Conservation (phyloP, 345 rosid genomes). For the Orychophragmus violaceus region DNA sequence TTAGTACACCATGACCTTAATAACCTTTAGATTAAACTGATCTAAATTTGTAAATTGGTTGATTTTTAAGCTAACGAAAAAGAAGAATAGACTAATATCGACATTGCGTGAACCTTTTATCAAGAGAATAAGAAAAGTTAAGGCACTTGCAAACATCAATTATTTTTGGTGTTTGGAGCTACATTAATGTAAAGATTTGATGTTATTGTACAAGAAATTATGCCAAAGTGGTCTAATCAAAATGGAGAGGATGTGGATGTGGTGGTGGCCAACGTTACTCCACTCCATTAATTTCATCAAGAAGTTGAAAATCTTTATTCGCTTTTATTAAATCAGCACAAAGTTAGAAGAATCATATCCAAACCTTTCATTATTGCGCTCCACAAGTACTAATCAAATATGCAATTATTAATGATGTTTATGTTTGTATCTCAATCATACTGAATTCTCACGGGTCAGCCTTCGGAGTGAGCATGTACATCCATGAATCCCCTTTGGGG, state of each 20-base stretch:
- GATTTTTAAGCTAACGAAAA: neutral
- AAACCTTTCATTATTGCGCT: constrained; percentile 23
- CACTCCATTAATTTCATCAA: constrained; percentile 26
- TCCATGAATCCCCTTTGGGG: too few species aligned
- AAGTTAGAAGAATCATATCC: constrained; percentile 19
- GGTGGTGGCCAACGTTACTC: constrained; percentile 27
- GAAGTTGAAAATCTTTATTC: constrained; percentile 7
- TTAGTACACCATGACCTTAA: too few species aligned
- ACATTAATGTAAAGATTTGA: neutral
- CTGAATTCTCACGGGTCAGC: neutral
- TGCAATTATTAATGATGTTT: constrained; percentile 13
- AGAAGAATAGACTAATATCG: neutral
- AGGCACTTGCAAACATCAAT: neutral
- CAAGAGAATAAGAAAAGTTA: neutral
- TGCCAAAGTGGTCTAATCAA: constrained; percentile 24
- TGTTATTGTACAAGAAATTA: neutral
- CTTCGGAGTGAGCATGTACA: too few species aligned
- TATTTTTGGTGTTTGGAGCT: neutral
- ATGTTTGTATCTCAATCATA: neutral
- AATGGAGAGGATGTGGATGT: constrained; percentile 1
- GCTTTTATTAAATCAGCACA: neutral
- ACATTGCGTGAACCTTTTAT: neutral
- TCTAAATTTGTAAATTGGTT: neutral
- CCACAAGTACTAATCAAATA: constrained; percentile 22
- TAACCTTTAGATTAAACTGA: neutral